Evolutionary conservation across 768 basidiomycete species (phyloP), one percentile per base, ranked within the genome.

Genomic region (Termitomyces sp.): DNA sequence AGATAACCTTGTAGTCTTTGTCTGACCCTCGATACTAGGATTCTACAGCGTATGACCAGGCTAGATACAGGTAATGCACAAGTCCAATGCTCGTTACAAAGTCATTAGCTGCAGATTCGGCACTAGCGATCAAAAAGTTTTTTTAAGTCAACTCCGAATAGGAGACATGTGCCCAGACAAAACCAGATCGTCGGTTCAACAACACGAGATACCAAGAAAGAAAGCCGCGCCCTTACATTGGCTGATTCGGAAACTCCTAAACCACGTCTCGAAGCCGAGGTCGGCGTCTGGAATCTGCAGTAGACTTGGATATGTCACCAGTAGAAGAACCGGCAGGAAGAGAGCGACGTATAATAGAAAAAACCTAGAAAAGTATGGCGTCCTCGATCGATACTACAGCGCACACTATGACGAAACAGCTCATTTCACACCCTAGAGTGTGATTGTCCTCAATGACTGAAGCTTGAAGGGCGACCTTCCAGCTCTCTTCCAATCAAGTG

Each of bases 341-440:
- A 50, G 49, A 28, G 12, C 49, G 51, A 38, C 47, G 51, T 38
- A 20, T 45, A 18, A 51, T n/a, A 59, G 47, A 59, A 58, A 24
- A 61, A 46, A n/a, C 54, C 28, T n/a, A 33, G 30, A 10, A 61
- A 13, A 22, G 58, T 22, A 44, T 43, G 61, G 20, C 56, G 61
- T 42, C 38, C 55, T 45, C 49, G 45, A 30, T 40, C 36, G 3
- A 28, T 52, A 10, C 24, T 18, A 5, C 35, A 6, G 35, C n/a
- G 24, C 4, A 51, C 50, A 14, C 43, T 38, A 26, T 43, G 49
- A 56, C 38, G 55, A 48, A 56, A 56, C 40, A 61, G 53, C 42
- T 30, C 42, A 22, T 55, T 47, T 30, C 36, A 56, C 32, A 44
- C 22, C 40, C 46, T 45, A 24, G 45, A 46, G 36, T 32, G 16